These are phyloP conservation scores for Solanum boliviense DNA, from an alignment of 257 asterid genomes.

Conservation along the genomic window DNA sequence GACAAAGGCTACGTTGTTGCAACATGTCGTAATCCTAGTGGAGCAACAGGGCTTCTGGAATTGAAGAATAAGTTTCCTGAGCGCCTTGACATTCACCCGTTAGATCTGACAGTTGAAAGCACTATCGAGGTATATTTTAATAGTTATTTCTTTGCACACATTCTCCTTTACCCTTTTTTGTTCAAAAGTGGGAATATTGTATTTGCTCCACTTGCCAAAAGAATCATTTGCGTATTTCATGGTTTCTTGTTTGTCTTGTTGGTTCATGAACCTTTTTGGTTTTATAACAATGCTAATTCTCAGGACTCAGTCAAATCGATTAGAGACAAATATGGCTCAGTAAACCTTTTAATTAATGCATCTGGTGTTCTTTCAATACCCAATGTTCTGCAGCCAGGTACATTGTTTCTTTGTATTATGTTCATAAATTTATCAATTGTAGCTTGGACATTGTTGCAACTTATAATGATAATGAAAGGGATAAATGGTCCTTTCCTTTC, in stretches of 20 bases:
- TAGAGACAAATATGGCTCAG: conserved; percentile 57
- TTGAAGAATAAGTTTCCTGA: conserved; percentile 55
- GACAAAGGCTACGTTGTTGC: conserved; percentile 59
- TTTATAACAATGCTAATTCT: neutral
- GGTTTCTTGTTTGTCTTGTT: neutral
- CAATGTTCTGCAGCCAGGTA: conserved; percentile 74
- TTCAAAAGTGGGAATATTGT: neutral
- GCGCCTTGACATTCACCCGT: conserved; percentile 63
- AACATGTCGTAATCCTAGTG: conserved; percentile 79
- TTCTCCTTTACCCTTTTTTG: neutral
- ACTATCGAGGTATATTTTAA: conserved; percentile 56
- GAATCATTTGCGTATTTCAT: neutral
- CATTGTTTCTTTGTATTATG: neutral
- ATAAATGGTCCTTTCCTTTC: neutral
- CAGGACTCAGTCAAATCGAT: conserved; percentile 69
- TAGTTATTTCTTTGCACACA: neutral
- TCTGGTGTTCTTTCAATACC: conserved; percentile 85
- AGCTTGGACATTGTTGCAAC: neutral
- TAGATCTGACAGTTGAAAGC: conserved; percentile 75
- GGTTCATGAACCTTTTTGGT: neutral
- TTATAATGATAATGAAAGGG: neutral
- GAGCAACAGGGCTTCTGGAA: conserved; percentile 51
- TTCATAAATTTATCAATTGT: neutral
- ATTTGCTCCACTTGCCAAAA: neutral
- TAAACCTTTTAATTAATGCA: conserved; percentile 81